Percentiles rank a stretch among this genome's conserved stretches.
Evolutionary conservation across 176 grass and related monocot genomes (phyloP).

Genomic region (Rhynchospora breviuscula): DNA sequence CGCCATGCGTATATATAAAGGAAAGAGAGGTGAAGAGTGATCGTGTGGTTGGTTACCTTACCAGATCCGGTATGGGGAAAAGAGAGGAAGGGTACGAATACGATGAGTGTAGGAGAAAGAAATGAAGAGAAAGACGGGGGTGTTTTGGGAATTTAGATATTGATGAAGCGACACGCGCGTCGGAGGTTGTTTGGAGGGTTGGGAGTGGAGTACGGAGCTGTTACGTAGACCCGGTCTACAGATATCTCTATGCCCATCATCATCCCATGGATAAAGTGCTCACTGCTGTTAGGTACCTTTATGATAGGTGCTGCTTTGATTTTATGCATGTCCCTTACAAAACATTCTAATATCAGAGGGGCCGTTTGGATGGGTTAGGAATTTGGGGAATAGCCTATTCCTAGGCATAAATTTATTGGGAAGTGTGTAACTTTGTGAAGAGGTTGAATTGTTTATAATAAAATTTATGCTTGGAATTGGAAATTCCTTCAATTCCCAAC

Average conservation of each 20-base stretch:
- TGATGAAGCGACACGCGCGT: slow-evolving; percentile 6
- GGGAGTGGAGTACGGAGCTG: background rate
- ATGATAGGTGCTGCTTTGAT: background rate
- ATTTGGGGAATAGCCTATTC: too few relatives aligned
- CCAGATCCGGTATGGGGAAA: slow-evolving; percentile 25
- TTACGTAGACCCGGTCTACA: background rate
- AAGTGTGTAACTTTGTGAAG: too few relatives aligned
- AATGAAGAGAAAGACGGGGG: slow-evolving; percentile 19
- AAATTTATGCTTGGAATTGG: too few relatives aligned
- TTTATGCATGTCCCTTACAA: background rate
- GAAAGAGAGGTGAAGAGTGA: background rate
- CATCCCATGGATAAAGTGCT: background rate
- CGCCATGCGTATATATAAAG: slow-evolving; percentile 41
- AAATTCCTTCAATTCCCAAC: too few relatives aligned
- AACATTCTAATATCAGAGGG: background rate
- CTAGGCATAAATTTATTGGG: too few relatives aligned
- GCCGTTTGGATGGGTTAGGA: too few relatives aligned
- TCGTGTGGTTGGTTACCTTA: background rate
- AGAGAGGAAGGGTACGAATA: background rate
- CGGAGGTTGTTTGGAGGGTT: slow-evolving; percentile 11
- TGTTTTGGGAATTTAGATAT: slow-evolving; percentile 29
- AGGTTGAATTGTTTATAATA: too few relatives aligned
- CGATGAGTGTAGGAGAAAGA: slow-evolving; percentile 12
- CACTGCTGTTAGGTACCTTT: background rate
- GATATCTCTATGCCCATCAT: background rate